Evolutionary conservation across 176 grass and related monocot species (phyloP), one percentile per base, ranked within the genome.

Genomic region (Paspalum notatum): DNA sequence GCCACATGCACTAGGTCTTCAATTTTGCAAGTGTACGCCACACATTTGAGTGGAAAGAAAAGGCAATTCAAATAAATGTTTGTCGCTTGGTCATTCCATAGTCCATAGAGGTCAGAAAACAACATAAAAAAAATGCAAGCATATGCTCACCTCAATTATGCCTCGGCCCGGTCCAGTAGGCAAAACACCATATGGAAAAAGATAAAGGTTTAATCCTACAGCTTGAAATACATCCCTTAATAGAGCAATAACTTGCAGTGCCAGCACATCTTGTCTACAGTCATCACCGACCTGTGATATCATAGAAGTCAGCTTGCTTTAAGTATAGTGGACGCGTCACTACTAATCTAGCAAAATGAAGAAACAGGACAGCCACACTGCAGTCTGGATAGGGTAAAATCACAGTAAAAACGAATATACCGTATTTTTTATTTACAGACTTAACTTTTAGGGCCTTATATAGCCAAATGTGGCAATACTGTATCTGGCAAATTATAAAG

Each of bases 261-360:
- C 96, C 68, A 99, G 84, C 86, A 99, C 90, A 91, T 99, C 96
- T 86, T 99, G 96, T 80, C 96, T 92, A 91, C 96, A 99, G 84
- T 99, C 96, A 93, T 99, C 96, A 87, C 96, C 96, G 79, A 99
- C 96, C 96, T 99, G 76, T 85, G 82, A 69, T 80, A 62, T 26
- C 69, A 90, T 67, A 68, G 80, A 76, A 75, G 60, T 15, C 61
- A 66, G 85, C 32, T 80, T 66, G 62, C 38, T 51, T 84, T 38
- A 81, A 81, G 64, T 27, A 82, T 16, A 71, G 17, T 32, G 50
- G 27, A 71, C 42, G 21, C 54, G 71, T 71, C 37, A 3, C 43
- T 63, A 48, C 13, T 27, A 66, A 47, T 74, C 20, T 51, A 79
- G 53, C 75, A 11, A 73, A 84, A 84, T 60, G 13, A 80, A 67